Percentiles rank a stretch among this genome's conserved stretches.
Conservation (phyloP, 2,329 filamentous ascomycete genomes). For the Ilyonectria destructans region DNA sequence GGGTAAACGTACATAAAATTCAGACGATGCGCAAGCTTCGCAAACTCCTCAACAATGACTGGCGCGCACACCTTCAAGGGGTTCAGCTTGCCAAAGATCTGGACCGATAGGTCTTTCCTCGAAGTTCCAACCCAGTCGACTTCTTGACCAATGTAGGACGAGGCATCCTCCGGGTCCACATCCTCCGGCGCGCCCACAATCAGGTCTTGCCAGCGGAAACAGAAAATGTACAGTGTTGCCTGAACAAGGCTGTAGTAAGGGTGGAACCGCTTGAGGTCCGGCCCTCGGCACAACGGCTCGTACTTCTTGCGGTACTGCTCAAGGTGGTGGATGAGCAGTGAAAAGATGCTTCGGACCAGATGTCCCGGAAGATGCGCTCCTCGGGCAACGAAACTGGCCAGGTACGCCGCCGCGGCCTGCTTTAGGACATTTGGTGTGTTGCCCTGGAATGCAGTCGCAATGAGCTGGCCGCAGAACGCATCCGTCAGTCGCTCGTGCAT, state of each 20-base stretch:
- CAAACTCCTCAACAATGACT: slow-evolving; percentile 92
- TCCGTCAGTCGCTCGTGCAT: slow-evolving; percentile 84
- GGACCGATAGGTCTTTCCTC: slow-evolving; percentile 81
- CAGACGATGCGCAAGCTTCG: slow-evolving; percentile 87
- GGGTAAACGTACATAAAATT: slow-evolving; percentile 92
- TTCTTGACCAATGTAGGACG: slow-evolving; percentile 77
- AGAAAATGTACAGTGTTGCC: slow-evolving; percentile 94
- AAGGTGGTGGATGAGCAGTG: slow-evolving; percentile 83
- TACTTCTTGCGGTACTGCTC: slow-evolving; percentile 82
- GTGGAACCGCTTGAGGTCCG: slow-evolving; percentile 87
- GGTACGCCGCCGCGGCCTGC: slow-evolving; percentile 90
- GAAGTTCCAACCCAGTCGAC: slow-evolving; percentile 84
- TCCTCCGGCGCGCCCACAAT: slow-evolving; percentile 74
- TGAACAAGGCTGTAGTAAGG: slow-evolving; percentile 93
- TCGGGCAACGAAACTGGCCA: slow-evolving; percentile 94
- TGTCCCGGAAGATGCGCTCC: slow-evolving; percentile 85
- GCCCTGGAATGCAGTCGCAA: slow-evolving; percentile 65
- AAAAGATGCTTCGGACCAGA: slow-evolving; percentile 87
- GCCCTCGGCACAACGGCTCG: slow-evolving; percentile 83
- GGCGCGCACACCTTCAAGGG: slow-evolving; percentile 96
- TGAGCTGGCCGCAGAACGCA: slow-evolving; percentile 84
- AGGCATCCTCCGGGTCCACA: slow-evolving; percentile 75
- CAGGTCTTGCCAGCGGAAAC: slow-evolving; percentile 97
- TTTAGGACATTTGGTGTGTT: slow-evolving; percentile 82
- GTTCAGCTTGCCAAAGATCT: slow-evolving; percentile 92